phyloP scores from a whole-genome alignment of 2,329 filamentous ascomycete species.

The Penicillium psychrosexuale region DNA sequence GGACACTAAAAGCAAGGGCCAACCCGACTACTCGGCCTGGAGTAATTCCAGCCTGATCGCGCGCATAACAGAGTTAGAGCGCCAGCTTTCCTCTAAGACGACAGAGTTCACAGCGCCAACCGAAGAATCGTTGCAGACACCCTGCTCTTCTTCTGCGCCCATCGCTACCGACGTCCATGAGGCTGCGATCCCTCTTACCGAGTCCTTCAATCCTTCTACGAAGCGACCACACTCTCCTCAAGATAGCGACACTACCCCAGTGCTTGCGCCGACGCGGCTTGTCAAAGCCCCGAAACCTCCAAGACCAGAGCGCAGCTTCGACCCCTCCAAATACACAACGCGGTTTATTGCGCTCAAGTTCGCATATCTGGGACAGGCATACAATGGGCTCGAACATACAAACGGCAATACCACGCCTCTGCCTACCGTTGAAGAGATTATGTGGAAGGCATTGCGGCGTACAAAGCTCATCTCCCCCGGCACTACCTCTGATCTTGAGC shows the following conservation, averaged over 20 bases:
- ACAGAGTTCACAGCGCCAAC: constrained; percentile 29
- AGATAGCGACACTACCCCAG: constrained; percentile 26
- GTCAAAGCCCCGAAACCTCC: constrained; percentile 34
- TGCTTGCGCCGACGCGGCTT: constrained; percentile 26
- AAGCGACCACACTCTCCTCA: constrained; percentile 19
- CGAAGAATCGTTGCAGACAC: background rate
- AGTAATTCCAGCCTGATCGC: constrained; percentile 65
- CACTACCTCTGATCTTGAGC: constrained; percentile 42
- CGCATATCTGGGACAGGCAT: constrained; percentile 85
- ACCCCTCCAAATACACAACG: constrained; percentile 76
- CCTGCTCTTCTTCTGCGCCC: constrained; percentile 5
- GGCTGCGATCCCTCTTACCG: constrained; percentile 18
- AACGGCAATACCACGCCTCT: constrained; percentile 63
- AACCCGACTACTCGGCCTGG: constrained; percentile 62
- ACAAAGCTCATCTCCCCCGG: constrained; percentile 75
- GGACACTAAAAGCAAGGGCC: constrained; percentile 9
- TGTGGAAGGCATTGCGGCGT: constrained; percentile 87
- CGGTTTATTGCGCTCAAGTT: constrained; percentile 88
- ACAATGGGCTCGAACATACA: constrained; percentile 91
- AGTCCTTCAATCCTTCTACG: constrained; percentile 9
- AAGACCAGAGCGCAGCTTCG: constrained; percentile 54
- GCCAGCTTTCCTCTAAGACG: constrained; percentile 56
- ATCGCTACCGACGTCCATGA: constrained; percentile 19
- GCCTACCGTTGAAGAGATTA: constrained; percentile 84
- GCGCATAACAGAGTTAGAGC: constrained; percentile 66